A percentile compares a stretch with the other conserved stretches of the same genome.
phyloP scores from a whole-genome alignment of 768 basidiomycete species.

The Boletales sp. region DNA sequence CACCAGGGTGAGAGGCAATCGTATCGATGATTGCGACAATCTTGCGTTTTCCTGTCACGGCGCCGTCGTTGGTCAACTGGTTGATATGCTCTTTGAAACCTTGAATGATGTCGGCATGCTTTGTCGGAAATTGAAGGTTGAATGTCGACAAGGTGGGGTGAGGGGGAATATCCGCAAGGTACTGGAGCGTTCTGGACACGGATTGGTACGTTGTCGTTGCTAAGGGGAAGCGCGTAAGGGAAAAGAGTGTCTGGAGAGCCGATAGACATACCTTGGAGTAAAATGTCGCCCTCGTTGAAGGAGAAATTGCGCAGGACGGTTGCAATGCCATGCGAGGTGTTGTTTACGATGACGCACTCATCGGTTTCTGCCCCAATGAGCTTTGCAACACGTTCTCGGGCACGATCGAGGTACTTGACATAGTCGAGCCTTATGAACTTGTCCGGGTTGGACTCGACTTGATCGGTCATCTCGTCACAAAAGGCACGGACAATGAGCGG shows the following conservation, averaged over 20 bases:
- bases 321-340: conserved; percentile 41
- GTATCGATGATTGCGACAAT: conserved; percentile 69
- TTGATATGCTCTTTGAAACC: conserved; percentile 40
- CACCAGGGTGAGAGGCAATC: conserved; percentile 61
- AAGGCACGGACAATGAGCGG: conserved; percentile 50
- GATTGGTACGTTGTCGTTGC: conserved; percentile 59
- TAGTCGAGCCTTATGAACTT: conserved; percentile 44
- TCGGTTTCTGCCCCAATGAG: conserved; percentile 50
- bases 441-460: conserved; percentile 55
- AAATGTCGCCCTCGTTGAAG: conserved; percentile 51
- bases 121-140: conserved; percentile 51
- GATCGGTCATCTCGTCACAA: conserved; percentile 37
- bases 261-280: conserved; percentile 41
- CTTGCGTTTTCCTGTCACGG: conserved; percentile 35
- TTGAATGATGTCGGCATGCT: conserved; percentile 52
- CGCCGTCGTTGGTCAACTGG: conserved; percentile 22
- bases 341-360: conserved; percentile 50
- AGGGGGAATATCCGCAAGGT: conserved; percentile 53
- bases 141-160: conserved; percentile 51
- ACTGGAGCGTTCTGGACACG: conserved; percentile 47
- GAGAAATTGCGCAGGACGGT: conserved; percentile 64
- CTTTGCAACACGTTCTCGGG: conserved; percentile 45
- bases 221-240: conserved; percentile 19
- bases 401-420: conserved; percentile 33
- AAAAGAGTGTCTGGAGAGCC: not conserved